Evolutionary conservation across 1,284 basidiomycete genomes (phyloP).

Genomic region (Ceratobasidium papillatum): DNA sequence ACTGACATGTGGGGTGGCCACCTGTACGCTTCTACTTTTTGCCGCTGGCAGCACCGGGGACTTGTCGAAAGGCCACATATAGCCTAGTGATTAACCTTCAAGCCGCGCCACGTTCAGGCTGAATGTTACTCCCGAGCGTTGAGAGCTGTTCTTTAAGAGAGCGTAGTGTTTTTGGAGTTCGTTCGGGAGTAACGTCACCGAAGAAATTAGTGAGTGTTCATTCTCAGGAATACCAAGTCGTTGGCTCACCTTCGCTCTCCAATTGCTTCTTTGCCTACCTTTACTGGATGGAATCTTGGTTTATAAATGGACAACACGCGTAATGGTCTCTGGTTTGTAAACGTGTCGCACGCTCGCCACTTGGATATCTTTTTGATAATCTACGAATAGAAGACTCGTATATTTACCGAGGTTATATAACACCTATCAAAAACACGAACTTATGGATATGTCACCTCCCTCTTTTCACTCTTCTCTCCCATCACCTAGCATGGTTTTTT

Average conservation of each 20-base stretch:
- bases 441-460: background rate
- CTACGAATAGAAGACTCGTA: background rate
- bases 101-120: conserved; percentile 6
- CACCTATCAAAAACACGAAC: background rate
- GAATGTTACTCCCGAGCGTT: background rate
- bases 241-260: background rate
- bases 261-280: background rate
- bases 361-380: background rate
- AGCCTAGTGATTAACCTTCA: background rate
- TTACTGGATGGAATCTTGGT: background rate
- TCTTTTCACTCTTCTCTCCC: background rate
- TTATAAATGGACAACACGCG: background rate
- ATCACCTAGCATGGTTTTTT: conserved; percentile 24
- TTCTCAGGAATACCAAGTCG: background rate
- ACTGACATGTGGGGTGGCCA: background rate
- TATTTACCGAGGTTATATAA: background rate
- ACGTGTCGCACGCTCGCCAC: background rate
- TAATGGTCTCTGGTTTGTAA: background rate
- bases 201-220: background rate
- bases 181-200: background rate
- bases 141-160: background rate
- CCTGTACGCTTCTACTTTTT: background rate
- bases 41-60: background rate
- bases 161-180: background rate
- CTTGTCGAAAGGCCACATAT: background rate